Percentiles rank a stretch among this genome's conserved stretches.
Conservation (phyloP, 257 asterid species). For the Cynanchum wilfordii region DNA sequence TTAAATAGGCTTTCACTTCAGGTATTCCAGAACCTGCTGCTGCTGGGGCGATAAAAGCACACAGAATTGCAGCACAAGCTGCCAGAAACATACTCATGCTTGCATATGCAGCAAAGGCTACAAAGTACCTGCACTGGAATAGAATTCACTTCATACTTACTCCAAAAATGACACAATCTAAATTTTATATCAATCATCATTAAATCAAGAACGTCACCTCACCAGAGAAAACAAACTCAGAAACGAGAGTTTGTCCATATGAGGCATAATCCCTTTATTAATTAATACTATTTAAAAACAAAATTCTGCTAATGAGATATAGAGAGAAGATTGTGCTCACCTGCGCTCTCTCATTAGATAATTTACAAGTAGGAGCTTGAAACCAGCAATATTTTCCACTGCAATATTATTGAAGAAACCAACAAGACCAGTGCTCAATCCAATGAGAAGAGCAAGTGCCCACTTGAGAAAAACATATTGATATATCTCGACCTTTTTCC, state of each 20-base stretch:
- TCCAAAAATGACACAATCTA: slow-evolving; percentile 9
- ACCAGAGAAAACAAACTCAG: neutral
- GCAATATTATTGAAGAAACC: slow-evolving; percentile 83
- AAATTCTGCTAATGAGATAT: neutral
- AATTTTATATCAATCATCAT: neutral
- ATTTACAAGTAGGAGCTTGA: slow-evolving; percentile 61
- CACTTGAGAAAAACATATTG: slow-evolving; percentile 85
- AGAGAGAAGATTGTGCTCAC: slow-evolving; percentile 38
- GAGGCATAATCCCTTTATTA: neutral
- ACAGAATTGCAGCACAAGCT: slow-evolving; percentile 60
- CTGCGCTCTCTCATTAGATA: slow-evolving; percentile 56
- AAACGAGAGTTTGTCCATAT: neutral
- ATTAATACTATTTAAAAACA: too few relatives aligned
- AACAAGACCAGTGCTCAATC: slow-evolving; percentile 67
- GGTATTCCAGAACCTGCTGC: slow-evolving; percentile 99
- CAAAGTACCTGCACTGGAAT: slow-evolving; percentile 51
- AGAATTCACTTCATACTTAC: slow-evolving; percentile 19
- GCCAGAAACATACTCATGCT: slow-evolving; percentile 62
- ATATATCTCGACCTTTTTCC: slow-evolving; percentile 64
- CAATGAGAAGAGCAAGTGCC: slow-evolving; percentile 91
- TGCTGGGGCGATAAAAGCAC: slow-evolving; percentile 89
- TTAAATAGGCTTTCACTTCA: slow-evolving; percentile 97
- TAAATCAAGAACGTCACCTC: too few relatives aligned
- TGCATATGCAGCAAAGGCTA: slow-evolving; percentile 61
- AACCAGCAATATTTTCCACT: slow-evolving; percentile 90